Conservation (phyloP, 495 filamentous ascomycete species). For the Pseudoneurospora amorphoporcata region DNA sequence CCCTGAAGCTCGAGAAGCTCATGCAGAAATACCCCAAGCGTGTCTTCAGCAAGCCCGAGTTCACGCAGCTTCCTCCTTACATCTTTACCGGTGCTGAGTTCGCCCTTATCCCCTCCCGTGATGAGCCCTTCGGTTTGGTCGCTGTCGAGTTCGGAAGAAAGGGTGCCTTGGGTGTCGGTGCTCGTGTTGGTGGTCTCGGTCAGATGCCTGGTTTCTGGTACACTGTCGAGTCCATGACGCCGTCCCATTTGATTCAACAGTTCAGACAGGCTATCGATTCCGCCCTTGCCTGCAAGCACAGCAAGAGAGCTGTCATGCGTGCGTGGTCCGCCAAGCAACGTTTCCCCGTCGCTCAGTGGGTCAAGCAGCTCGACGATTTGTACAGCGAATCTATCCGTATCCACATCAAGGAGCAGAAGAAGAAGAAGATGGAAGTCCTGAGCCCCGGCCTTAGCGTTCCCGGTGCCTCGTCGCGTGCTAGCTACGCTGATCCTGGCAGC, state of each 20-base stretch:
- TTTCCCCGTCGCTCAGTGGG: slow-evolving; percentile 63
- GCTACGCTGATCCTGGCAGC: slow-evolving; percentile 7
- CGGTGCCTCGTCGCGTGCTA: slow-evolving; percentile 18
- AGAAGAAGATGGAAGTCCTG: slow-evolving; percentile 21
- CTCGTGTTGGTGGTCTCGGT: slow-evolving; percentile 56
- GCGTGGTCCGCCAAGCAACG: slow-evolving; percentile 67
- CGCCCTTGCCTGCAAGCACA: slow-evolving; percentile 52
- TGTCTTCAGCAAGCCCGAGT: slow-evolving; percentile 68
- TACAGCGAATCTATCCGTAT: slow-evolving; percentile 41
- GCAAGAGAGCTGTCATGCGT: slow-evolving; percentile 53
- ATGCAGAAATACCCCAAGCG: slow-evolving; percentile 69
- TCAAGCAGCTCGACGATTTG: slow-evolving; percentile 51
- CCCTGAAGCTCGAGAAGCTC: slow-evolving; percentile 58
- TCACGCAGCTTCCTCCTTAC: slow-evolving; percentile 61
- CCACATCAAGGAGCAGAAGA: slow-evolving; percentile 26
- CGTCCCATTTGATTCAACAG: slow-evolving; percentile 59
- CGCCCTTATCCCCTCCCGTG: slow-evolving; percentile 66
- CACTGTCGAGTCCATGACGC: slow-evolving; percentile 58
- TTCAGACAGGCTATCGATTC: slow-evolving; percentile 59
- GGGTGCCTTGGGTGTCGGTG: slow-evolving; percentile 65
- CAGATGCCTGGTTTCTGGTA: slow-evolving; percentile 78
- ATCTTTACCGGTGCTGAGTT: slow-evolving; percentile 75
- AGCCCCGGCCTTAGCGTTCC: slow-evolving; percentile 6
- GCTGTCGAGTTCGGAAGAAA: slow-evolving; percentile 74
- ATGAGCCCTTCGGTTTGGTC: slow-evolving; percentile 75